Evolutionary conservation across 176 grass and related monocot species (phyloP), one percentile per base, ranked within the genome.

Genomic region (Rhynchospora tenuis): DNA sequence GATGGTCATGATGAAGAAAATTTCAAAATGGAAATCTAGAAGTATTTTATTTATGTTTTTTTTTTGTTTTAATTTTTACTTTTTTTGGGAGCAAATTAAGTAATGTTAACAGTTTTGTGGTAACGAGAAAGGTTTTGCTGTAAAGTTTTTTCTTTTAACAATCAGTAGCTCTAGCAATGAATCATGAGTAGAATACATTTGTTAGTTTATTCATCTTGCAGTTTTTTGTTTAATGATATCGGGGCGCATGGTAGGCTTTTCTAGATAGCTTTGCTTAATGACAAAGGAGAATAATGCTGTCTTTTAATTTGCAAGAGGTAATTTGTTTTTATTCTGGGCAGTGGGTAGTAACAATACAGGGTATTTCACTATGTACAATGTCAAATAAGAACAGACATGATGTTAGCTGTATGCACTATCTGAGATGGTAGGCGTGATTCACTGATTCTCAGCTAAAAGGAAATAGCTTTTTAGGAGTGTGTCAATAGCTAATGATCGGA

Each of bases 81-180:
- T 6, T 74, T 38, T 73, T 89, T 69, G 64, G 69, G 69, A 83
- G 88, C 87, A 77, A 90, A 85, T 91, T 79, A 85, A 81, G 87
- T 89, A 92, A 92, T 97, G 84, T 94, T 94, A 94, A 92, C 91
- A 97, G 91, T 97, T 97, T 97, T 97, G 91, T 97, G 94, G 90
- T 83, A 92, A 97, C 89, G 88, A 85, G 91, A 97, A 92, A 88
- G 88, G 93, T 94, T 94, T 94, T 81, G 59, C 24, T 97, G 94
- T 93, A 97, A 93, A 97, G 94, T 91, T 91, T 86, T 86, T 56
- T 57, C 16, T 86, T 86, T 86, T 67, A 69, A 68, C 62, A 64
- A 56, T 70, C 52, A 64, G 80, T 82, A 82, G 80, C 44, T 62
- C 47, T 62, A 82, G 73, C 73, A 72, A 87, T 81, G 78, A 75